Evolutionary conservation across 441 rosid species (phyloP).

Genomic region (Syzygium malaccense): DNA sequence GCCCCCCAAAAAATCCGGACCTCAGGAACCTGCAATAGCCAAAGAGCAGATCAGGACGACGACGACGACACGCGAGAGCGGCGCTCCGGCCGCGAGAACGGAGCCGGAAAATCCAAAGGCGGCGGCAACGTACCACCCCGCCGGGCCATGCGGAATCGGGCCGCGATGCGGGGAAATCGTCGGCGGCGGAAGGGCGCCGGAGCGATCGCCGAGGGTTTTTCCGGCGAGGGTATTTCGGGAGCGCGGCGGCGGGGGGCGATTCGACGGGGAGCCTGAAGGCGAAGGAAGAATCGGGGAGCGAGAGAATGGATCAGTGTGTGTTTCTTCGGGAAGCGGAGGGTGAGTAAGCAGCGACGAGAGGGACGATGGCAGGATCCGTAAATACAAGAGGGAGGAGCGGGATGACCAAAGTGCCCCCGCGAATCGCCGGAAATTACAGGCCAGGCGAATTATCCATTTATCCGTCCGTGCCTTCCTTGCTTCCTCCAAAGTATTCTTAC

Average conservation of each 20-base stretch:
- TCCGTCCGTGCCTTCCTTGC: neutral
- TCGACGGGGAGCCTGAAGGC: neutral
- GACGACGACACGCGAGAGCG: neutral
- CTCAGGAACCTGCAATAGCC: neutral
- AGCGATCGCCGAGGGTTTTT: neutral
- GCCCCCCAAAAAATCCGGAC: neutral
- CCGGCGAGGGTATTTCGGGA: neutral
- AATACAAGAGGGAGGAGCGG: neutral
- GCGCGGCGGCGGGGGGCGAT: neutral
- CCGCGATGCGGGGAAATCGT: neutral
- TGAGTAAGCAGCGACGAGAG: neutral
- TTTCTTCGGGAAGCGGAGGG: neutral
- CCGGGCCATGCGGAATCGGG: neutral
- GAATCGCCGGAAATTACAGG: neutral
- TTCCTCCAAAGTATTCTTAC: neutral
- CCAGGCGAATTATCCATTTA: neutral
- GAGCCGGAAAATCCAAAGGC: neutral
- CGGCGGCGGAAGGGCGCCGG: neutral
- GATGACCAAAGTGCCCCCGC: neutral
- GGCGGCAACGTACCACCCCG: neutral
- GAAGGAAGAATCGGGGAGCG: neutral
- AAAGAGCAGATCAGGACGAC: neutral
- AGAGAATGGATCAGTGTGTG: neutral
- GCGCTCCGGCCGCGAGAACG: neutral
- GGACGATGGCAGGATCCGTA: constrained; percentile 8